phyloP scores from a whole-genome alignment of 139 green algal genomes.

The Trebouxia sp. region DNA sequence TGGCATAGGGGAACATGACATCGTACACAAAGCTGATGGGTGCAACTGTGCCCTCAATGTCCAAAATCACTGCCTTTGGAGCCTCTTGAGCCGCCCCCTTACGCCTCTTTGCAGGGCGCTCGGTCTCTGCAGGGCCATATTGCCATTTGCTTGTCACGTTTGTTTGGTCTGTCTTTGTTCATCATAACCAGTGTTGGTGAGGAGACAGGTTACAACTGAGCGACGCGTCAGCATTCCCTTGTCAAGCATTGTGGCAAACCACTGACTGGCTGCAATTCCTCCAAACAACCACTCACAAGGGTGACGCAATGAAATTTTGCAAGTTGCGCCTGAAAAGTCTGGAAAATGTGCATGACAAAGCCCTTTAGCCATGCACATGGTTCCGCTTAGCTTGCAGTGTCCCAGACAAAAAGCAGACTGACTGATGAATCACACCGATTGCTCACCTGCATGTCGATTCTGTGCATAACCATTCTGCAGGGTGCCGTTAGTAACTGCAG shows the following conservation, averaged over 20 bases:
- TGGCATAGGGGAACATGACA: constrained; percentile 87
- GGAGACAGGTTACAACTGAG: too few species aligned
- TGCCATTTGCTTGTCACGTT: too few species aligned
- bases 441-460: neutral
- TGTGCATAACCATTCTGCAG: constrained; percentile 19
- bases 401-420: neutral
- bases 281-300: too few species aligned
- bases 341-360: too few species aligned
- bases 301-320: too few species aligned
- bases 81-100: neutral
- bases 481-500: constrained; percentile 28
- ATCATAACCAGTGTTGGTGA: too few species aligned
- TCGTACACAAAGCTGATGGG: constrained; percentile 90
- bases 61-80: constrained; percentile 79
- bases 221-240: too few species aligned
- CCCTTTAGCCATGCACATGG: too few species aligned
- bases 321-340: too few species aligned
- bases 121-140: constrained; percentile 34
- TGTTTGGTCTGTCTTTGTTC: too few species aligned
- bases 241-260: too few species aligned
- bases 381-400: too few species aligned
- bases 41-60: constrained; percentile 96
- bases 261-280: neutral
- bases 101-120: constrained; percentile 31
- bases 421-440: neutral